Evolutionary conservation across 1,284 basidiomycete species (phyloP).

Genomic region (Apiotrichum porosum): DNA sequence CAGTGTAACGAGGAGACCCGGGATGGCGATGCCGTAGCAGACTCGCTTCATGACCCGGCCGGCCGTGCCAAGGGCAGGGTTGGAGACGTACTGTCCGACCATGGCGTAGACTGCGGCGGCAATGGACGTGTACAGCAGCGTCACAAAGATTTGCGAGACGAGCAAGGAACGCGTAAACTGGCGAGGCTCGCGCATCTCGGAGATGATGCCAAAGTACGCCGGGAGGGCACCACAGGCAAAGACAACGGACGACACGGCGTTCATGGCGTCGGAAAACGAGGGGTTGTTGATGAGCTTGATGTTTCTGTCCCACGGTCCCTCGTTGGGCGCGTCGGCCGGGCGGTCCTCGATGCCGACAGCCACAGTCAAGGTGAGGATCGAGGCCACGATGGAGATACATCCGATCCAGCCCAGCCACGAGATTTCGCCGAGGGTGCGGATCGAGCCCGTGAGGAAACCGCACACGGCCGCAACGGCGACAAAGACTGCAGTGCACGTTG

Average conservation of each 20-base stretch:
- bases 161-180: slow-evolving; percentile 25
- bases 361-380: slow-evolving; percentile 36
- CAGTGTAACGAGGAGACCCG: slow-evolving; percentile 25
- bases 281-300: slow-evolving; percentile 26
- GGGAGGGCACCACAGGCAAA: slow-evolving; percentile 28
- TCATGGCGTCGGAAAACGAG: slow-evolving; percentile 27
- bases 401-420: slow-evolving; percentile 40
- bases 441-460: slow-evolving; percentile 24
- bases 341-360: slow-evolving; percentile 40
- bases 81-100: slow-evolving; percentile 3
- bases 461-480: slow-evolving; percentile 25
- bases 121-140: slow-evolving; percentile 9
- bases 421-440: slow-evolving; percentile 33
- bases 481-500: slow-evolving; percentile 34
- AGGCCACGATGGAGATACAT: slow-evolving; percentile 23
- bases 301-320: slow-evolving; percentile 33
- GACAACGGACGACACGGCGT: slow-evolving; percentile 26
- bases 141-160: slow-evolving; percentile 16
- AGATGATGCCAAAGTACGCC: slow-evolving; percentile 28
- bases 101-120: slow-evolving; percentile 3
- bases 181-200: slow-evolving; percentile 41
- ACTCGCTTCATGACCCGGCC: slow-evolving; percentile 39
- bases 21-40: slow-evolving; percentile 38
- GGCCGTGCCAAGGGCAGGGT: slow-evolving; percentile 40
- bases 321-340: slow-evolving; percentile 36